A percentile compares a stretch with the other conserved stretches of the same genome.
phyloP scores from a whole-genome alignment of 495 filamentous ascomycete species.

The Penicillium steckii region DNA sequence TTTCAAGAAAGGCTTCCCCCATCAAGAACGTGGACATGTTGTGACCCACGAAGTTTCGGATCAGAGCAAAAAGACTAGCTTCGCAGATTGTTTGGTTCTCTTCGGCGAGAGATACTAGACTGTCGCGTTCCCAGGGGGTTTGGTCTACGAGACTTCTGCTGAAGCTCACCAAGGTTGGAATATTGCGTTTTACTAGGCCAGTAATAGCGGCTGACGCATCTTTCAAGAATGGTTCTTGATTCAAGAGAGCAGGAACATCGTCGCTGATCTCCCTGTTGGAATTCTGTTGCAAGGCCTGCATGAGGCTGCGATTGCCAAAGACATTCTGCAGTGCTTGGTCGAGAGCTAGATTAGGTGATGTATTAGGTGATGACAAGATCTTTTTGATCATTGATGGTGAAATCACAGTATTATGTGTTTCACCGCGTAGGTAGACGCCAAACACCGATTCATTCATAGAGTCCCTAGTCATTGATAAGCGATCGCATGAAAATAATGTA shows the following conservation, averaged over 20 bases:
- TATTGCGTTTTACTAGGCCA: slow-evolving; percentile 39
- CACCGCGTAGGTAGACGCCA: slow-evolving; percentile 49
- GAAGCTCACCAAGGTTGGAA: slow-evolving; percentile 55
- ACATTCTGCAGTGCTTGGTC: slow-evolving; percentile 46
- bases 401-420: slow-evolving; percentile 49
- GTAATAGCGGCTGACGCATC: slow-evolving; percentile 35
- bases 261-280: slow-evolving; percentile 35
- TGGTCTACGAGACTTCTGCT: slow-evolving; percentile 60
- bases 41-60: slow-evolving; percentile 54
- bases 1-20: slow-evolving; percentile 54
- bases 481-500: neutral
- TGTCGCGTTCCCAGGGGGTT: slow-evolving; percentile 57
- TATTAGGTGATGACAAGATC: slow-evolving; percentile 37
- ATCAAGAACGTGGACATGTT: slow-evolving; percentile 51
- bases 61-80: slow-evolving; percentile 50
- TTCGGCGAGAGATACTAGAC: slow-evolving; percentile 34
- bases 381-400: slow-evolving; percentile 49
- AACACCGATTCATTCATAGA: slow-evolving; percentile 48
- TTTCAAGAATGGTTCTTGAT: slow-evolving; percentile 42
- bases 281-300: slow-evolving; percentile 31
- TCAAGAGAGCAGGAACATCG: slow-evolving; percentile 36
- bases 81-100: slow-evolving; percentile 41
- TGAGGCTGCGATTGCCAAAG: slow-evolving; percentile 44
- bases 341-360: slow-evolving; percentile 31
- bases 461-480: slow-evolving; percentile 28